phyloP scores from a whole-genome alignment of 805 yeast species.

The Candida maltosa region DNA sequence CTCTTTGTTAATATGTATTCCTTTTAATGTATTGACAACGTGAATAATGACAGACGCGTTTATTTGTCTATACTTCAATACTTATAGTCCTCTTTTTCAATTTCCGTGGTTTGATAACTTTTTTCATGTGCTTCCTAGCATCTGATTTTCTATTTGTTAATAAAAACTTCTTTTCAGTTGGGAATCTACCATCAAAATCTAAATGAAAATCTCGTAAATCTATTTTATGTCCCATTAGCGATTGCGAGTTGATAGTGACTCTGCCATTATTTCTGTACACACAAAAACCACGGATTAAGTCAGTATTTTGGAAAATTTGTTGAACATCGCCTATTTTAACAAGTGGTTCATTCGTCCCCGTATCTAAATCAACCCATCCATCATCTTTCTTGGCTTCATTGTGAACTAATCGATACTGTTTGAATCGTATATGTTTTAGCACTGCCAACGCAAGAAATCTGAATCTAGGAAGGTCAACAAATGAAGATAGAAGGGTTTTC shows the following conservation, averaged over 20 bases:
- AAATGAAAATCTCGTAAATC: not conserved
- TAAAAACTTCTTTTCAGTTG: conserved; percentile 2
- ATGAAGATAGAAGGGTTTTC: not conserved
- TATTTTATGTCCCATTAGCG: not conserved
- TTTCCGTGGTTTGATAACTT: not conserved
- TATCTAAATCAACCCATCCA: not conserved
- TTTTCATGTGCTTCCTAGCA: not conserved
- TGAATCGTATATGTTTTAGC: conserved; percentile 2
- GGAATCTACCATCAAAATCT: not conserved
- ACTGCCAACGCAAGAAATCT: not conserved
- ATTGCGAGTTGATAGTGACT: conserved; percentile 1
- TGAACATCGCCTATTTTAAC: no score
- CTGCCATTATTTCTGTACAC: conserved; percentile 2
- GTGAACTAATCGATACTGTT: conserved; percentile 1
- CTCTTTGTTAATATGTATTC: no score
- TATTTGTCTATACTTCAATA: no score
- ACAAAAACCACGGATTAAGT: conserved; percentile 4
- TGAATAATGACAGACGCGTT: no score
- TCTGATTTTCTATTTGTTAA: not conserved
- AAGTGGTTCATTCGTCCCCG: no score
- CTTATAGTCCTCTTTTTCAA: not conserved
- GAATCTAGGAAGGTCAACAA: not conserved
- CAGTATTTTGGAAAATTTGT: conserved; percentile 1
- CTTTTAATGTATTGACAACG: no score
- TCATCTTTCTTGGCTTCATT: not conserved